phyloP scores from a whole-genome alignment of 1,284 basidiomycete genomes.

The Moniliella sp. region DNA sequence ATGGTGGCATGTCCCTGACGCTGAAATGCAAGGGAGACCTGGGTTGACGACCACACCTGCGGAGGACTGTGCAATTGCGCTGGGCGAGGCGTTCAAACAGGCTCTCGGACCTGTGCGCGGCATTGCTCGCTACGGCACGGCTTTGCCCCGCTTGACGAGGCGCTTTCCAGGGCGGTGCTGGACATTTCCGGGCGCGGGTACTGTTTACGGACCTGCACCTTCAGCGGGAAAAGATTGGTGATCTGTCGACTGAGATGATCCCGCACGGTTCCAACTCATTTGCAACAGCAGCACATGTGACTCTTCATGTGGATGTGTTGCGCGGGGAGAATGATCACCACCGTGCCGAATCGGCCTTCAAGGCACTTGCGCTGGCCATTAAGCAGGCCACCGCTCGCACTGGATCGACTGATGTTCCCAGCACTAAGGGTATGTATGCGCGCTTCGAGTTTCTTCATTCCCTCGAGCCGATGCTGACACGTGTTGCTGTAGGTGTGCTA shows the following conservation, averaged over 20 bases:
- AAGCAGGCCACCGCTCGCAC: conserved; percentile 75
- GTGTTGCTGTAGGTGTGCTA: no score
- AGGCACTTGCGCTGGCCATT: conserved; percentile 83
- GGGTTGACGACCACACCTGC: conserved; percentile 98
- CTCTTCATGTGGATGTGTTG: conserved; percentile 76
- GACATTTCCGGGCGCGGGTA: conserved; percentile 93
- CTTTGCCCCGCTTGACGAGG: conserved; percentile 81
- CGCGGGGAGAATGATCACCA: conserved; percentile 95
- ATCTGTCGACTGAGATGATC: conserved; percentile 70
- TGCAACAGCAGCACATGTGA: conserved; percentile 68
- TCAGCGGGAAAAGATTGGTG: conserved; percentile 86
- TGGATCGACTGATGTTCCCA: conserved; percentile 73
- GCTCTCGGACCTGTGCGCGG: conserved; percentile 83
- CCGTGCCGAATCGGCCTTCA: conserved; percentile 88
- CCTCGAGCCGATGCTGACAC: background rate
- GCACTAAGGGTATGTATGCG: conserved; percentile 59
- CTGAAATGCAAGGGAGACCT: conserved; percentile 81
- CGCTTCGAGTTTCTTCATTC: background rate
- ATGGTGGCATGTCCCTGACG: conserved; percentile 44
- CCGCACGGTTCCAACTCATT: conserved; percentile 84
- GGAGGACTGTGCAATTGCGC: conserved; percentile 75
- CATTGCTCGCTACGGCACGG: conserved; percentile 83
- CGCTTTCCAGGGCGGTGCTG: conserved; percentile 72
- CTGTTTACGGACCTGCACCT: conserved; percentile 62
- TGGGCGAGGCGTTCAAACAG: conserved; percentile 81